phyloP scores from a whole-genome alignment of 257 asterid genomes.

The Cynanchum wilfordii region DNA sequence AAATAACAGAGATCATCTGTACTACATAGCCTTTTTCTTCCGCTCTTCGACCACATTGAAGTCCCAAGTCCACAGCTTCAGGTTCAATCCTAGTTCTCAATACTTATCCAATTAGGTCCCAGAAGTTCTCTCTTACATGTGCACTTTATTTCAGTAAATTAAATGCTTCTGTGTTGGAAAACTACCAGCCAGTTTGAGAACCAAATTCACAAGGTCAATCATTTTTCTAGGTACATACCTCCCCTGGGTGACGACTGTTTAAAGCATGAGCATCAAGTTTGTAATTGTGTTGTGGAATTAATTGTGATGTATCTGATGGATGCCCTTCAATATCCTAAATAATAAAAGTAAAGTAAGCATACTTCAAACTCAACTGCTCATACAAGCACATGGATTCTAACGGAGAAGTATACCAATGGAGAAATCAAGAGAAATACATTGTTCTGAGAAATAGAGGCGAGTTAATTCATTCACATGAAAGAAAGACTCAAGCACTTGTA shows the following conservation, averaged over 20 bases:
- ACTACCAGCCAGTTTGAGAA: neutral
- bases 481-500: neutral
- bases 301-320: slow-evolving; percentile 69
- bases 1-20: neutral
- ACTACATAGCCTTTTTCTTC: neutral
- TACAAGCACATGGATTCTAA: neutral
- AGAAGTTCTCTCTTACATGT: neutral
- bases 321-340: slow-evolving; percentile 64
- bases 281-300: slow-evolving; percentile 95
- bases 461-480: neutral
- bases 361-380: neutral
- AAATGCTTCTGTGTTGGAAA: neutral
- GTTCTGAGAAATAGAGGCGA: neutral
- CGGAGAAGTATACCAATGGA: neutral
- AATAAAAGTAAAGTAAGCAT: slow-evolving; percentile 23
- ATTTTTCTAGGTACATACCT: slow-evolving; percentile 41
- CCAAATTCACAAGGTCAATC: neutral
- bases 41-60: neutral
- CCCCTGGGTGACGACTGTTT: slow-evolving; percentile 93
- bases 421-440: neutral
- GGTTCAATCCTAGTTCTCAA: neutral
- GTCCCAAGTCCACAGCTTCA: slow-evolving; percentile 6
- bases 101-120: neutral
- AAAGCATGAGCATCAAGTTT: slow-evolving; percentile 87
- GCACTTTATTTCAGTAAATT: neutral